These are phyloP conservation scores for Coix lacrymajobi DNA, from an alignment of 176 grass and related monocot species.

Conservation along the genomic window DNA sequence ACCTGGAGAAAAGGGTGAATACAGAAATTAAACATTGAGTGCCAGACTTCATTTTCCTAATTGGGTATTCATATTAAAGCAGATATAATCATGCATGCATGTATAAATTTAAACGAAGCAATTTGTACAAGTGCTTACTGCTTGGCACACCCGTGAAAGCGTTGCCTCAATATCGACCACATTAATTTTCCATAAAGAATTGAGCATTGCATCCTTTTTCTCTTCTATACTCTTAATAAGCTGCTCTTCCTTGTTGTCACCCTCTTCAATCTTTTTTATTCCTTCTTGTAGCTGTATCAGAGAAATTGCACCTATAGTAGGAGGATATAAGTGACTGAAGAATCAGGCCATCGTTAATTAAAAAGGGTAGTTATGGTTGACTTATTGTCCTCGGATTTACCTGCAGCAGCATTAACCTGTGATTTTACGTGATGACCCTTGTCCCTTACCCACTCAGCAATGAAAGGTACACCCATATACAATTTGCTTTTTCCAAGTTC, in stretches of 20 bases:
- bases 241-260: slow-evolving; percentile 58
- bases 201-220: slow-evolving; percentile 89
- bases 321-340: background rate
- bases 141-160: slow-evolving; percentile 76
- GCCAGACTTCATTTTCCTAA: background rate
- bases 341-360: background rate
- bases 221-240: slow-evolving; percentile 60
- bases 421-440: slow-evolving; percentile 91
- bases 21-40: background rate
- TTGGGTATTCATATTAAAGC: background rate
- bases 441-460: slow-evolving; percentile 97
- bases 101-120: background rate
- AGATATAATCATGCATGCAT: background rate
- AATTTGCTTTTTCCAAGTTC: slow-evolving; percentile 76
- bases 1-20: slow-evolving; percentile 44
- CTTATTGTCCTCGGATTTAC: slow-evolving; percentile 32
- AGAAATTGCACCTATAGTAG: slow-evolving; percentile 60
- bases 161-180: slow-evolving; percentile 89
- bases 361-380: background rate
- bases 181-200: slow-evolving; percentile 96
- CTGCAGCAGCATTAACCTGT: slow-evolving; percentile 95
- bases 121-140: slow-evolving; percentile 42
- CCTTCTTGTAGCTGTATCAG: slow-evolving; percentile 89
- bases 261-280: slow-evolving; percentile 65
- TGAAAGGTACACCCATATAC: slow-evolving; percentile 87